Evolutionary conservation across 345 rosid species (phyloP), one percentile per base, ranked within the genome.

Genomic region (Reutealis trisperma): DNA sequence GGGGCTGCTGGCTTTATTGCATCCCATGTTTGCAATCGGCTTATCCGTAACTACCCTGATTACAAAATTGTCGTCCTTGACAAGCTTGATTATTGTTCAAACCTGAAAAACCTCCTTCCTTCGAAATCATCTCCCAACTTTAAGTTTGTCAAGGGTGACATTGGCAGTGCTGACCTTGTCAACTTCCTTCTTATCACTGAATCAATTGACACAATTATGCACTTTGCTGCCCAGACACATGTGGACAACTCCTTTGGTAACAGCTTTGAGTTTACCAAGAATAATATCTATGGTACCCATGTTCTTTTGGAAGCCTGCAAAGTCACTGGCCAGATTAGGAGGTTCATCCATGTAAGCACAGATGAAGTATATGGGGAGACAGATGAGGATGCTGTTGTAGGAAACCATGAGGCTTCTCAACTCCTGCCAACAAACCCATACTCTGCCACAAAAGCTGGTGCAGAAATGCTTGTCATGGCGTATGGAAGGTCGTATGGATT

Each of bases 401-500:
- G 97, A 83, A 93, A 93, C 82, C 92, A 90, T 32, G 98, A 93
- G 81, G 98, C 98, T 62, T 93, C 98, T 51, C 97, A 93, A 80
- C 90, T 93, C n/a, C 94, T 92, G n/a, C 98, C 98, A 0, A 93
- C 98, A 0, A 93, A 93, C 74, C 98, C 98, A 3, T 93, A 90
- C 86, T 93, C 98, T 67, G 96, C 98, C 1, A 91, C 98, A 0
- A 93, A 93, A 82, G 98, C 96, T 68, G 94, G 94, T 24, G 97
- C 97, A 1, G 97, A 92, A 79, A 93, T 93, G 98, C 98, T 93
- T 82, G 98, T 93, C 70, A 91, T 93, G 98, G 98, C 98, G 8
- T 93, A 92, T 79, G 98, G 97, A 11, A 80, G 98, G 78, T 92
- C 97, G 0, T 93, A 93, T 55, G 98, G 98, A 0, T 78, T 93